A percentile compares a stretch with the other conserved stretches of the same genome.
Evolutionary conservation across 768 basidiomycete species (phyloP).

Genomic region (Suillus subalutaceus): DNA sequence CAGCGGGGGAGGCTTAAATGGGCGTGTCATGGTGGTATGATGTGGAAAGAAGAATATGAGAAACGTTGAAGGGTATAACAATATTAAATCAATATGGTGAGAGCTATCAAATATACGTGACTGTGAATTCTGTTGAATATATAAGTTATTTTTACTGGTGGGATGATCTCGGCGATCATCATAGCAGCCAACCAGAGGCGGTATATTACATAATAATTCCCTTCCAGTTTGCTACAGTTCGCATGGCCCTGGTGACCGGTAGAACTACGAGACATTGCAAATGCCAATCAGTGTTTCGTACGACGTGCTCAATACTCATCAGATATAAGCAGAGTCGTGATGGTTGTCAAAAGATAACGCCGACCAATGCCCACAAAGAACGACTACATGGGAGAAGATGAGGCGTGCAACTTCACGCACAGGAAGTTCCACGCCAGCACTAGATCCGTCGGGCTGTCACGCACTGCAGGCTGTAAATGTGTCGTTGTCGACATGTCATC

Average conservation of each 20-base stretch:
- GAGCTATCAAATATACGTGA: background rate
- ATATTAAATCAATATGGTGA: conserved; percentile 1
- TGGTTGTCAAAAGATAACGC: background rate
- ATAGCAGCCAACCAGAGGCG: background rate
- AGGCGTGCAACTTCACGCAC: background rate
- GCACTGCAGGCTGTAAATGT: background rate
- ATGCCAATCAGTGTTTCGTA: background rate
- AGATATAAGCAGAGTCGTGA: background rate
- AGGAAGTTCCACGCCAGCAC: background rate
- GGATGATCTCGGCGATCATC: background rate
- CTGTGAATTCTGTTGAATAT: background rate
- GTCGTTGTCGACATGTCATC: background rate
- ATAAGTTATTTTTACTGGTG: conserved; percentile 1
- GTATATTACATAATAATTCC: background rate
- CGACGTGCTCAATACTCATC: background rate
- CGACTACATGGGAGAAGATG: background rate
- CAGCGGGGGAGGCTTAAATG: background rate
- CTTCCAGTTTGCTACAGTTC: background rate
- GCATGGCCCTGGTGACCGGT: background rate
- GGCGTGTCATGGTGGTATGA: background rate
- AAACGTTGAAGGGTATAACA: background rate
- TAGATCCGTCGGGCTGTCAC: background rate
- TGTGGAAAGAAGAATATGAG: background rate
- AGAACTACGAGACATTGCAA: background rate
- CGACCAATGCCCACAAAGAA: background rate